These are phyloP conservation scores for Russula compacta DNA, from an alignment of 768 basidiomycete species.

Conservation along the genomic window DNA sequence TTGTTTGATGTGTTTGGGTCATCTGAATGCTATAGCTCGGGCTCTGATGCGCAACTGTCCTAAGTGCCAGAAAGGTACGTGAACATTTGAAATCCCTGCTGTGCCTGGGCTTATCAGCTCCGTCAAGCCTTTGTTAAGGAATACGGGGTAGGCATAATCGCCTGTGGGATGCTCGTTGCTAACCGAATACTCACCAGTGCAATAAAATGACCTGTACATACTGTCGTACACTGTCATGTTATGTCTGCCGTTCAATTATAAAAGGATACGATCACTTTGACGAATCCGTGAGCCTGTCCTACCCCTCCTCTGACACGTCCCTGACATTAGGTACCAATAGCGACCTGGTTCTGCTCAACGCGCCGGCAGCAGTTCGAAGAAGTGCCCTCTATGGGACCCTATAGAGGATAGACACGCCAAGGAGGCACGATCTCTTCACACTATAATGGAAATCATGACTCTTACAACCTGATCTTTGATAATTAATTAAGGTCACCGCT, in stretches of 20 bases:
- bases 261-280: constrained; percentile 68
- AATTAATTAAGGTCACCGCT: constrained; percentile 45
- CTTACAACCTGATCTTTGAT: background rate
- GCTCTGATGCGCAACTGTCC: constrained; percentile 88
- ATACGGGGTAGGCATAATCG: constrained; percentile 44
- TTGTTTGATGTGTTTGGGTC: constrained; percentile 1
- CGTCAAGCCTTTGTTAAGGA: constrained; percentile 72
- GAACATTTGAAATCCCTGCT: background rate
- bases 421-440: constrained; percentile 38
- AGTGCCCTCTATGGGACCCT: constrained; percentile 62
- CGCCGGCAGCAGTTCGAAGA: constrained; percentile 23
- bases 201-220: constrained; percentile 85
- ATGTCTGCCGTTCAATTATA: constrained; percentile 70
- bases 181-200: constrained; percentile 41
- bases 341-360: constrained; percentile 7
- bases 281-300: constrained; percentile 29
- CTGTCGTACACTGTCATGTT: constrained; percentile 71
- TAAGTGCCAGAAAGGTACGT: constrained; percentile 65
- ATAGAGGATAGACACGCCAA: constrained; percentile 55
- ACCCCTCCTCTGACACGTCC: background rate
- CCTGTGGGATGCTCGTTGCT: background rate
- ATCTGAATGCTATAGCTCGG: constrained; percentile 36
- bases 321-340: background rate
- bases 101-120: background rate
- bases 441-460: background rate